Percentiles rank a stretch among this genome's conserved stretches.
Evolutionary conservation across 2,329 filamentous ascomycete genomes (phyloP).

Genomic region (Pleoardoris graminearum): DNA sequence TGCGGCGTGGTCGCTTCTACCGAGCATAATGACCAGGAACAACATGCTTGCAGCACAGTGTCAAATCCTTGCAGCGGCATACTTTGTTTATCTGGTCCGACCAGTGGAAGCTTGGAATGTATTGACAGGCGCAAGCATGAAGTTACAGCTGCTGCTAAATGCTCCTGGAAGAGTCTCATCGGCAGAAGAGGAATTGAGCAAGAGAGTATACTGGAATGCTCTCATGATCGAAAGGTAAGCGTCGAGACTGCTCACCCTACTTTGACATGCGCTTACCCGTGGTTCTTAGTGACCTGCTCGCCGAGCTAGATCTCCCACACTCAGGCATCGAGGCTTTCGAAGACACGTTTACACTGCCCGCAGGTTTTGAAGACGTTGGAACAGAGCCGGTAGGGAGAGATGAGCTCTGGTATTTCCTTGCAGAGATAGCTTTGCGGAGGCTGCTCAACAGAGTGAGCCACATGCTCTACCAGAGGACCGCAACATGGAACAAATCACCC

Average conservation of each 20-base stretch:
- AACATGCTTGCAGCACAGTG: slow-evolving; percentile 79
- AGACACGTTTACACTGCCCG: slow-evolving; percentile 76
- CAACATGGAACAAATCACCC: slow-evolving; percentile 38
- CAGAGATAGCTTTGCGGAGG: slow-evolving; percentile 77
- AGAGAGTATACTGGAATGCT: slow-evolving; percentile 83
- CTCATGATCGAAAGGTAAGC: slow-evolving; percentile 70
- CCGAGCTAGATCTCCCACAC: slow-evolving; percentile 79
- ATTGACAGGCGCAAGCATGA: slow-evolving; percentile 77
- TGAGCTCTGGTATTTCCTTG: slow-evolving; percentile 84
- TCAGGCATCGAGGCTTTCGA: slow-evolving; percentile 83
- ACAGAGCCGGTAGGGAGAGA: slow-evolving; percentile 70
- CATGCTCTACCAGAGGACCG: slow-evolving; percentile 74
- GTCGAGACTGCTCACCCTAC: not conserved
- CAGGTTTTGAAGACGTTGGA: slow-evolving; percentile 72
- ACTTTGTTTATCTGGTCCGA: slow-evolving; percentile 79
- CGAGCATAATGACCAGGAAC: slow-evolving; percentile 77
- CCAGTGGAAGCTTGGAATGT: slow-evolving; percentile 83
- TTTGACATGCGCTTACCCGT: not conserved
- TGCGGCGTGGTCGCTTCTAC: slow-evolving; percentile 76
- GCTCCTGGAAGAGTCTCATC: slow-evolving; percentile 71
- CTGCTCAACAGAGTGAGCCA: slow-evolving; percentile 79
- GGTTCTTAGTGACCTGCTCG: slow-evolving; percentile 64
- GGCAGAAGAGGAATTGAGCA: slow-evolving; percentile 71
- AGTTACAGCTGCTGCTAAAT: slow-evolving; percentile 77
- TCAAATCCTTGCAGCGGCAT: slow-evolving; percentile 78